Base-by-base conservation (phyloP, 768 basidiomycete genomes). In the Symmetrospora coprosmae region DNA sequence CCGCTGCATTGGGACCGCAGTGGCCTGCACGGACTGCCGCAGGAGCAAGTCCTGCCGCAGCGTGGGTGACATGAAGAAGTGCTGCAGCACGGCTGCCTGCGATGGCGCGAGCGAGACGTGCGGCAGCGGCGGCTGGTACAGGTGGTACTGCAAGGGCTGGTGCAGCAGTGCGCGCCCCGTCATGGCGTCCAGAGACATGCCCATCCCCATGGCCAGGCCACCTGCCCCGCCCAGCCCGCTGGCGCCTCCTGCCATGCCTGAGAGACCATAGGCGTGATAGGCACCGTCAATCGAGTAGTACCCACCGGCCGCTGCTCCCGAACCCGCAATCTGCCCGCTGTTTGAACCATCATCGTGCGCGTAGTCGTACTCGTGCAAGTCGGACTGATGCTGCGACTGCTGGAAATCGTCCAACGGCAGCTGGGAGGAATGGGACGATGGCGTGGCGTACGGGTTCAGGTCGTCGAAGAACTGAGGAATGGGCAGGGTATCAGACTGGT, bases 121-220 rank as follows among this genome's bases (percentile, higher is more conserved):
- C 76, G 68, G 84, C 75, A 66, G 79, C 2, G 74, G 78, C 1
- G 80, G 79, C 2, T 86, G 83, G 75, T 99, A 99, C 30, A 96
- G 78, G 66, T 96, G 88, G 69, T 99, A 89, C 69, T 94, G 82
- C 45, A 97, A n/a, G n/a, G n/a, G n/a, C n/a, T n/a, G n/a, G n/a
- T n/a, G n/a, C n/a, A n/a, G n/a, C n/a, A n/a, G n/a, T n/a, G n/a
- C n/a, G n/a, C n/a, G n/a, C n/a, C n/a, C n/a, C n/a, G n/a, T n/a
- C n/a, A n/a, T n/a, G n/a, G n/a, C n/a, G n/a, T n/a, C n/a, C n/a
- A n/a, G n/a, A n/a, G n/a, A n/a, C n/a, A n/a, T n/a, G n/a, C n/a
- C n/a, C n/a, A n/a, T n/a, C n/a, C n/a, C n/a, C n/a, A n/a, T n/a
- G n/a, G n/a, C n/a, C n/a, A n/a, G n/a, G n/a, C n/a, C n/a, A n/a